Percentiles rank a stretch among this genome's conserved stretches.
These are phyloP conservation scores for Alternaria consortialis DNA, from an alignment of 2,329 filamentous ascomycete species.

Conservation along the genomic window DNA sequence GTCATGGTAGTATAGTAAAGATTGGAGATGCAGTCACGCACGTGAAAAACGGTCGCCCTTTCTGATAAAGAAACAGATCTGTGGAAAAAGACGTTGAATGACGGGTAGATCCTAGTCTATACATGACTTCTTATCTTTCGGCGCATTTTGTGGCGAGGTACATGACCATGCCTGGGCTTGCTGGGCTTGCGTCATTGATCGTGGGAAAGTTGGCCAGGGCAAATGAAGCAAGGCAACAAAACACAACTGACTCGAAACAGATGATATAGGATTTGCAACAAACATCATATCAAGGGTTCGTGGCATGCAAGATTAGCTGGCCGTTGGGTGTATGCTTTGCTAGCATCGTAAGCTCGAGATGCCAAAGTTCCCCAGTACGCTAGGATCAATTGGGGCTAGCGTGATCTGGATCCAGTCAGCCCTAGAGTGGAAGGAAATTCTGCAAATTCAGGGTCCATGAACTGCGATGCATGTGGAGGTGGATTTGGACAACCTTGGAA, in stretches of 20 bases:
- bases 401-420: neutral
- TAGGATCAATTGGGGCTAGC: neutral
- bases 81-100: neutral
- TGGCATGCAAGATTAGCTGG: slow-evolving; percentile 6
- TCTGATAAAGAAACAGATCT: neutral
- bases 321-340: neutral
- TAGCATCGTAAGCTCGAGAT: neutral
- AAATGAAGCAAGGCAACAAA: slow-evolving; percentile 17
- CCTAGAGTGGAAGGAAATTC: neutral
- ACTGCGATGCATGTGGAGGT: neutral
- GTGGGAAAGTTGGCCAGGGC: slow-evolving; percentile 40
- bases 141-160: slow-evolving; percentile 30
- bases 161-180: slow-evolving; percentile 25
- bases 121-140: slow-evolving; percentile 19
- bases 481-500: neutral
- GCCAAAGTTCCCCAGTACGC: neutral
- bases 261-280: neutral
- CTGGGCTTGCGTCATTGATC: slow-evolving; percentile 46
- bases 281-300: neutral
- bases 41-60: neutral
- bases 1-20: neutral
- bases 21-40: neutral
- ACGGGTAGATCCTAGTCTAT: slow-evolving; percentile 16
- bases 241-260: slow-evolving; percentile 16
- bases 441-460: neutral